Conservation (phyloP, 75 land plant genomes). For the Azolla pinnata region DNA sequence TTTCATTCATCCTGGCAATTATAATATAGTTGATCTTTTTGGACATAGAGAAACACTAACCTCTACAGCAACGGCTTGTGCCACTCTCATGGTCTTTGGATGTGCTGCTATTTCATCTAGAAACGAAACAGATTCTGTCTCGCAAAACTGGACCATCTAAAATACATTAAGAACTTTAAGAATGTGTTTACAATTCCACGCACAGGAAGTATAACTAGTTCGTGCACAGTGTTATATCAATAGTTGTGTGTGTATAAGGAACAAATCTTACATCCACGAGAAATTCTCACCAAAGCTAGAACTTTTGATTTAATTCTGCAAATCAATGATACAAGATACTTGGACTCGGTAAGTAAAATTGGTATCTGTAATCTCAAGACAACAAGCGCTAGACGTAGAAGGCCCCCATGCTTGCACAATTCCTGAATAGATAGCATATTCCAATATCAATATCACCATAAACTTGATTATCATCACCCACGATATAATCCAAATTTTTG, state of each 20-base stretch:
- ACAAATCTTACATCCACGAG: no score
- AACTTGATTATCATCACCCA: neutral
- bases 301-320: conserved; percentile 77
- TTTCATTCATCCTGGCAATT: neutral
- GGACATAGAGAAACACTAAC: no score
- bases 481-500: neutral
- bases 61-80: conserved; percentile 63
- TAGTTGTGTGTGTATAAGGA: no score
- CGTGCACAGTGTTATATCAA: no score
- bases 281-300: conserved; percentile 67
- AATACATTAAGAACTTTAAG: neutral
- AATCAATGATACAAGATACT: conserved; percentile 41
- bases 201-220: neutral
- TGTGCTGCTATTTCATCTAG: conserved; percentile 84
- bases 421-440: no score
- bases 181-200: neutral
- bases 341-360: conserved; percentile 25
- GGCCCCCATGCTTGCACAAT: conserved; percentile 72
- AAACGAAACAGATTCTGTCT: conserved; percentile 79
- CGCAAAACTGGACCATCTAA: conserved; percentile 81
- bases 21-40: no score
- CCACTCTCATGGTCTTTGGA: conserved; percentile 52
- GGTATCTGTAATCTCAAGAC: conserved; percentile 58
- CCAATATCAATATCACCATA: neutral
- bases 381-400: conserved; percentile 49